Conservation (phyloP, 257 asterid species). For the Phtheirospermum japonicum region DNA sequence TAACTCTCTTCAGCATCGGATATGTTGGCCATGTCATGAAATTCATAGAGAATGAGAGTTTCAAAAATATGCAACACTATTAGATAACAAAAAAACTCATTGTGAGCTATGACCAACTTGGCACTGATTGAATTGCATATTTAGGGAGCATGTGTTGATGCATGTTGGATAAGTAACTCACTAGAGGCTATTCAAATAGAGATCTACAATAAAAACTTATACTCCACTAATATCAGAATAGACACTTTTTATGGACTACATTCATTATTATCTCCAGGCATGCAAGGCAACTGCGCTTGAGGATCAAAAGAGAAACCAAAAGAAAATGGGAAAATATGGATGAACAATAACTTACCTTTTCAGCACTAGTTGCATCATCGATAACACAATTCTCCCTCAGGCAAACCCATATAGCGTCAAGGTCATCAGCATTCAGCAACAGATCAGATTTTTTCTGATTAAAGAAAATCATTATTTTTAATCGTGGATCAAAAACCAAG, state of each 20-base stretch:
- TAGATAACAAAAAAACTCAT: background rate
- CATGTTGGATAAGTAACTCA: conserved; percentile 5
- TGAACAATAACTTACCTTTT: too few species aligned
- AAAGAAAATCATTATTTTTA: conserved; percentile 30
- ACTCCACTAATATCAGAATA: too few species aligned
- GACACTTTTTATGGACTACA: too few species aligned
- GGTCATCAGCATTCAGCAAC: conserved; percentile 95
- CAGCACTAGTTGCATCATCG: too few species aligned
- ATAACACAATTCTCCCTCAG: conserved; percentile 93
- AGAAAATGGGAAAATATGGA: too few species aligned
- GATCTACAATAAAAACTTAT: too few species aligned
- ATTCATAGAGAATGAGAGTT: conserved; percentile 9
- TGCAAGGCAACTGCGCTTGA: too few species aligned
- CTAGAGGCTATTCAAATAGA: background rate
- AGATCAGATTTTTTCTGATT: conserved; percentile 96
- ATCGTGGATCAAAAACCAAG: too few species aligned
- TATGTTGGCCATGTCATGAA: background rate
- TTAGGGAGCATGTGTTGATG: background rate
- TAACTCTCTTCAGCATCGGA: conserved; percentile 2
- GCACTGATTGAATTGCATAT: conserved; percentile 3
- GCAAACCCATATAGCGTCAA: conserved; percentile 99
- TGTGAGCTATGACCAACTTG: too few species aligned
- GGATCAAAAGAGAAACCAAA: too few species aligned
- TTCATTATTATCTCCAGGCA: too few species aligned
- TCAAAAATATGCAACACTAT: conserved; percentile 3